Evolutionary conservation across 768 basidiomycete genomes (phyloP), one percentile per base, ranked within the genome.

Genomic region (Pleurotus tuber-regium): DNA sequence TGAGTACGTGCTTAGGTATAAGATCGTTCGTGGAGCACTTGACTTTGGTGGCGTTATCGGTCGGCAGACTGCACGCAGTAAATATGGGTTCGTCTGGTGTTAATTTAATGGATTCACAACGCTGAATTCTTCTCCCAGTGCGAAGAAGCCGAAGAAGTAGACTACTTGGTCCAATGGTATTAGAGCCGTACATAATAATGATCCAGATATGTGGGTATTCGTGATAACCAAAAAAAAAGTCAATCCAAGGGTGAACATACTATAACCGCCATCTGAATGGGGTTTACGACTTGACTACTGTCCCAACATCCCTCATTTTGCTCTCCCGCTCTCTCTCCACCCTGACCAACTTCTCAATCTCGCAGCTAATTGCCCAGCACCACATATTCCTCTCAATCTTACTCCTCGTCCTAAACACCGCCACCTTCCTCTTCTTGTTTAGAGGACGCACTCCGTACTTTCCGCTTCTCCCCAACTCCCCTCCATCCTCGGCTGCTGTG

Each of bases 1-100:
- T n/a, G n/a, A n/a, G n/a, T n/a, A n/a, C n/a, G n/a, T n/a, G 56
- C 44, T 9, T 60, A 98, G 96, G 64, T 98, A 98, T 73, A 98
- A 98, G 68, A 70, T 98, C 51, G 87, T 98, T 6, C 83, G 97
- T 61, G 97, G 97, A 29, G 88, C 92, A 28, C 68, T 94, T 33
- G 96, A 99, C 73, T 85, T 96, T 53, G 85, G 85, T 50, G 93
- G 89, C 43, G 97, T 99, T 12, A 87, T 91, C 7, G 88, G 87
- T 49, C 79, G 97, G 59, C 77, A 78, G 39, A 84, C 78, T 12
- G 80, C 87, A 30, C 81, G 97, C 57, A 97, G 94, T 74, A 86
- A 84, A 78, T 99, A 98, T 65, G 97, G 89, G 94, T 93, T 66
- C 21, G 77, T 69, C 0, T 25, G 19, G 43, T 23, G 36, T 16